Conservation (phyloP, 73 alveolate genomes). For the Uronychia setigera region DNA sequence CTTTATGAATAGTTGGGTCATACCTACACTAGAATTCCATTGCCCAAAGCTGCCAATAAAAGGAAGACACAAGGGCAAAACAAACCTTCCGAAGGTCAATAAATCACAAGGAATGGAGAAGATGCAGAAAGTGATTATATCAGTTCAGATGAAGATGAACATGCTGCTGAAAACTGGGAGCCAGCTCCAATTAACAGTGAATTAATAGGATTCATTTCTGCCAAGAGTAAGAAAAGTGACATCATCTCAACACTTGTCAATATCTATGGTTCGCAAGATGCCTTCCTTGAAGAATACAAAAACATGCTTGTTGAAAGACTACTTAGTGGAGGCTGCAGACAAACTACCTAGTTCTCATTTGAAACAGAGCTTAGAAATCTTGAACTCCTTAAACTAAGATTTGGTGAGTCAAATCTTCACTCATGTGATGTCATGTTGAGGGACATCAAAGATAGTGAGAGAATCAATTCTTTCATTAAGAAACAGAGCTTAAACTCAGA, state of each 20-base stretch:
- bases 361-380: constrained; percentile 84
- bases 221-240: constrained; percentile 85
- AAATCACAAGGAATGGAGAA: neutral
- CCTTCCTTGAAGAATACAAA: constrained; percentile 86
- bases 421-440: constrained; percentile 91
- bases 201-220: constrained; percentile 74
- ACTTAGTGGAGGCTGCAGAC: constrained; percentile 31
- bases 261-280: constrained; percentile 91
- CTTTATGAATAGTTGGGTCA: constrained; percentile 85
- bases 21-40: constrained; percentile 42
- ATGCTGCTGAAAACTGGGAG: constrained; percentile 90
- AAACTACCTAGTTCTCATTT: neutral
- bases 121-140: constrained; percentile 76
- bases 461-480: constrained; percentile 33
- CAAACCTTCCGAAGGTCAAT: neutral
- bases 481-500: neutral
- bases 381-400: constrained; percentile 87
- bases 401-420: constrained; percentile 84
- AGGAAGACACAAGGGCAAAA: constrained; percentile 4
- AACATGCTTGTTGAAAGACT: constrained; percentile 84
- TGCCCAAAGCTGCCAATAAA: neutral
- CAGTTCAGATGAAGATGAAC: constrained; percentile 90
- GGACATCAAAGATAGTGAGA: constrained; percentile 86
- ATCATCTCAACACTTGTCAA: constrained; percentile 88
- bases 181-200: constrained; percentile 80